Percentiles rank a stretch among this genome's conserved stretches.
Evolutionary conservation across 306 rosid genomes (phyloP).

Genomic region (Pterocarpus santalinus): DNA sequence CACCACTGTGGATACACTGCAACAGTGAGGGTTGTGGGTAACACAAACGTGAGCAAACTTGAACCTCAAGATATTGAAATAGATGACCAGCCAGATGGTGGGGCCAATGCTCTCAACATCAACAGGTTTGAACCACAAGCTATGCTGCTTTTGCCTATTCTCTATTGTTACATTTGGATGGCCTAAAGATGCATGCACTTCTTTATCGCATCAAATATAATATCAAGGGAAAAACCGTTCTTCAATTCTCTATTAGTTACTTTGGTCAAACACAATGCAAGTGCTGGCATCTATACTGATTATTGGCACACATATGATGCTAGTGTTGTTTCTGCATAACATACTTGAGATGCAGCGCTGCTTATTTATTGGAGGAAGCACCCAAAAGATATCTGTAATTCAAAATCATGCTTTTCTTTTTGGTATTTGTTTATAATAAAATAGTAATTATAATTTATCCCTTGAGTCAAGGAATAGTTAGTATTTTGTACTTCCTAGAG

Average conservation of each 20-base stretch:
- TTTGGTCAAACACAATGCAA: neutral
- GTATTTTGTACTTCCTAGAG: neutral
- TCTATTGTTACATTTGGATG: neutral
- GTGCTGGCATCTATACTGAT: neutral
- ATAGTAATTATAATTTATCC: neutral
- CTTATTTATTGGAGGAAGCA: too few relatives aligned
- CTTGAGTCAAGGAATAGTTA: neutral
- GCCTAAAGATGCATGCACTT: conserved; percentile 34
- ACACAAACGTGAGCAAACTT: conserved; percentile 60
- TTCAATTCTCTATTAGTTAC: neutral
- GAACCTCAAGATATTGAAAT: conserved; percentile 70
- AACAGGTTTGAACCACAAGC: conserved; percentile 76
- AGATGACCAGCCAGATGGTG: conserved; percentile 89
- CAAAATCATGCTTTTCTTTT: too few relatives aligned
- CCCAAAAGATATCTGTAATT: too few relatives aligned
- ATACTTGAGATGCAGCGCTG: too few relatives aligned
- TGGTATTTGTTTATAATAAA: too few relatives aligned
- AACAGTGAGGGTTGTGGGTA: conserved; percentile 75
- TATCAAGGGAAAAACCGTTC: neutral
- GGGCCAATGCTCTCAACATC: conserved; percentile 84
- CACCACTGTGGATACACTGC: conserved; percentile 90
- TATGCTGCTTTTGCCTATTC: neutral
- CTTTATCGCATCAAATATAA: neutral
- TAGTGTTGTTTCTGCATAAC: neutral
- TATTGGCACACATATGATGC: neutral